Evolutionary conservation across 495 filamentous ascomycete genomes (phyloP).

Genomic region (Podospora bellae-mahoneyi): DNA sequence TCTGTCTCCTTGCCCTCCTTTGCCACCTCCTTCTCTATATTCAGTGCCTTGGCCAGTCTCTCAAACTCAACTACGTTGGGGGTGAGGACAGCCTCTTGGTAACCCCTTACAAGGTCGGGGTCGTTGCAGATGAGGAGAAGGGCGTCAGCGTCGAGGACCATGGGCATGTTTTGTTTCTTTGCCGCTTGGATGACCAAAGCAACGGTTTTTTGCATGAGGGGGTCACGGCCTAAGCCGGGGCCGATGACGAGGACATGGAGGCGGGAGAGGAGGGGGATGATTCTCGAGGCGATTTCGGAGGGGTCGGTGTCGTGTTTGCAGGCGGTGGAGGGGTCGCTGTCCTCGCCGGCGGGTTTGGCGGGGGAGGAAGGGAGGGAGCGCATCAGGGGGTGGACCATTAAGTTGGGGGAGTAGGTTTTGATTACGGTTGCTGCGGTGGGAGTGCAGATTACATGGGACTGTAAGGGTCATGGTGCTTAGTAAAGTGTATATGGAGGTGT

Average conservation of each 20-base stretch:
- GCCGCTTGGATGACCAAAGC: conserved; percentile 77
- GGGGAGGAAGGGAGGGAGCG: conserved; percentile 60
- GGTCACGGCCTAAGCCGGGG: conserved; percentile 85
- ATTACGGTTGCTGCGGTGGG: conserved; percentile 83
- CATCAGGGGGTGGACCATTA: conserved; percentile 98
- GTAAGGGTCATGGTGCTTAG: conserved; percentile 1
- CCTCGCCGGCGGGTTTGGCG: conserved; percentile 27
- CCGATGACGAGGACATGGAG: conserved; percentile 93
- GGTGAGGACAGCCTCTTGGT: conserved; percentile 81
- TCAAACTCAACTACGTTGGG: conserved; percentile 94
- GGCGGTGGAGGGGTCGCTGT: neutral
- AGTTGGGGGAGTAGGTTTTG: conserved; percentile 95
- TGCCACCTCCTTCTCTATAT: conserved; percentile 51
- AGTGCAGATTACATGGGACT: conserved; percentile 97
- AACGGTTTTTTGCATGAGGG: conserved; percentile 84
- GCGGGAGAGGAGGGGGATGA: conserved; percentile 76
- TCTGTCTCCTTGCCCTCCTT: conserved; percentile 47
- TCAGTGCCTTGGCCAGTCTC: conserved; percentile 63
- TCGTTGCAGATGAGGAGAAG: conserved; percentile 69
- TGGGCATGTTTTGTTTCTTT: conserved; percentile 65
- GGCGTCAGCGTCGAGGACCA: conserved; percentile 92
- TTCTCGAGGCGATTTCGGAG: conserved; percentile 58
- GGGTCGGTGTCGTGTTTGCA: conserved; percentile 47
- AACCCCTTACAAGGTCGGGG: conserved; percentile 76
- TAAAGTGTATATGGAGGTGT: neutral